Evolutionary conservation across 2,329 filamentous ascomycete species (phyloP), one percentile per base, ranked within the genome.

Genomic region (Paramyrothecium sp.): DNA sequence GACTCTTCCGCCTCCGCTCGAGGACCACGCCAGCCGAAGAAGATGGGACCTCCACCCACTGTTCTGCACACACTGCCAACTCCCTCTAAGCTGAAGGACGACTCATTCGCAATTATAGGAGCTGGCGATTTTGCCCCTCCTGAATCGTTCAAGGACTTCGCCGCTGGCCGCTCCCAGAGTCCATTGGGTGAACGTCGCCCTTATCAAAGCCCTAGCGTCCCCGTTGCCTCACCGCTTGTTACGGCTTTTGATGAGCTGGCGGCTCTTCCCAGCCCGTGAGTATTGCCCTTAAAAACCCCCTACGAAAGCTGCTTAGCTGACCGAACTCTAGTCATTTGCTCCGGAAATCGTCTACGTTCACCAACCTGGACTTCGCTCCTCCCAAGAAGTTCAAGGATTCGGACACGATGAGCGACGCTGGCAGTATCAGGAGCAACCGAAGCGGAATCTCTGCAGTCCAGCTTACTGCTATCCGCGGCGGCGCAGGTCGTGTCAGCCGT

Each of bases 121-220:
- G 82, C 92, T 0, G 83, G 89, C 57, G 94, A 97, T 65, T 98
- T 97, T 73, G 95, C 95, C 0, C 95, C 95, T 22, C 92, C 90
- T 1, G 79, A 83, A 21, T 81, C 75, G 19, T 82, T 86, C 68
- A 81, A 78, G 61, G 90, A 94, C 38, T 84, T 88, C 59, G 86
- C 83, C 61, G 83, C 85, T 54, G 94, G 94, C 50, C 80, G 86
- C 47, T 83, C 84, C 7, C 84, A 88, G 65, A 88, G 85, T 65
- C 86, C 86, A 12, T 71, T 84, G 7, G 85, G 86, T 53, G 86
- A 88, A 70, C 80, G 85, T 62, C 75, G 87, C 34, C 87, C 92
- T 1, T 99, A 91, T 77, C 88, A 87, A 13, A 21, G 11, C 56
- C 87, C 89, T n/a, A 79, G 81, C 41, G 82, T 93, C 2, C 86